Base-by-base conservation (phyloP, 495 filamentous ascomycete species). In the Podospora appendiculata region DNA sequence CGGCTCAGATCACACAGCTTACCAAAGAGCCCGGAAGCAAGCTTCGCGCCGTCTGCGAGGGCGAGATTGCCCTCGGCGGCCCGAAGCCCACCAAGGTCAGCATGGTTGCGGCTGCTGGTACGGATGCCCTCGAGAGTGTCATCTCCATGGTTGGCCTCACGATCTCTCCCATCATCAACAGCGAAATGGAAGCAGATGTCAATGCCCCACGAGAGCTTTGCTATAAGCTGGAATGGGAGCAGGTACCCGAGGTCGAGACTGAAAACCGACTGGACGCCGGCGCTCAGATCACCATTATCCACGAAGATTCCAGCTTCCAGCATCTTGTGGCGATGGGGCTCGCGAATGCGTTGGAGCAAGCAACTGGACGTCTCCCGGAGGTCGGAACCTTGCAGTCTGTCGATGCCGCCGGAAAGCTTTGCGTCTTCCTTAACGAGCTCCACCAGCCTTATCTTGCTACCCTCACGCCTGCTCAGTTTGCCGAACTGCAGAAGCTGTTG, bases 221-320 rank as follows among this genome's bases (percentile, higher is more conserved):
- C 57, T 81, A 75, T 53, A 80, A 77, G 56, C 48, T 78, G 14
- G 70, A 77, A 18, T 81, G 75, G 71, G 77, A 80, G 54, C 76
- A 68, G 0, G 70, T 75, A 14, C 60, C 71, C 5, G 58, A 69
- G 32, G 52, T 64, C 54, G 44, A 49, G 11, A 38, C 54, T n/a
- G 42, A 16, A 12, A 55, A 53, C 11, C 53, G 48, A 1, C 32
- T 60, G 3, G 32, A 63, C 18, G 59, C 48, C 1, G 62, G 67
- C 17, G 48, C 60, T 9, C 58, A 69, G 4, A 63, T 75, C n/a
- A 69, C 64, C 41, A 79, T 79, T 45, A 64, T 77, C 8, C 69
- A 71, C 32, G 67, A 77, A 17, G 69, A 79, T 36, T 66, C 65
- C 32, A 58, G 60, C 9, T 58, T 70, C 13, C 75, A 79, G 45